Evolutionary conservation across 257 asterid species (phyloP).

Genomic region (Fraxinus anomala): DNA sequence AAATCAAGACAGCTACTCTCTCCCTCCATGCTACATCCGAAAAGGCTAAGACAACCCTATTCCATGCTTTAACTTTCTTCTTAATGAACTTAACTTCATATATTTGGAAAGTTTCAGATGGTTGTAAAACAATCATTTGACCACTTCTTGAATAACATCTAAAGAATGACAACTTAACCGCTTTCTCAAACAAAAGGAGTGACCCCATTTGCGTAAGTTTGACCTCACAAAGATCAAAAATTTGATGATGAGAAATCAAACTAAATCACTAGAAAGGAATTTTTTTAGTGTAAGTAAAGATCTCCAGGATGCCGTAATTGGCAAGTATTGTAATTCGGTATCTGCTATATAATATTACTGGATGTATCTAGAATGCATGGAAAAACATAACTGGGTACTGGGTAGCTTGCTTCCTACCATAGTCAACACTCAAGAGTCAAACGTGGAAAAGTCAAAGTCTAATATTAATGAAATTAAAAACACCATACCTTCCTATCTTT

Average conservation of each 20-base stretch:
- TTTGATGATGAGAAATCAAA: neutral
- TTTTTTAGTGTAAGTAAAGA: neutral
- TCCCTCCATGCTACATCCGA: neutral
- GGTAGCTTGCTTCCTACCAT: constrained; percentile 8
- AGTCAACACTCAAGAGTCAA: neutral
- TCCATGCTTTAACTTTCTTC: neutral
- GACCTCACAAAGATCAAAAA: neutral
- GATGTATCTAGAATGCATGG: neutral
- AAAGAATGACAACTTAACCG: neutral
- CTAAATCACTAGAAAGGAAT: neutral
- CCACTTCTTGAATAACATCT: neutral
- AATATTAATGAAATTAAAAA: constrained; percentile 19
- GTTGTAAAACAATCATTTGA: neutral
- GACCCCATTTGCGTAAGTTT: neutral
- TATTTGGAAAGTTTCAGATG: neutral
- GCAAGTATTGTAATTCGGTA: neutral
- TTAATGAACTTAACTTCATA: neutral
- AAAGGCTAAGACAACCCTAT: neutral
- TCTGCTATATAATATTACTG: neutral
- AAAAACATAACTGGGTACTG: neutral
- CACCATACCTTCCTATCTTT: constrained; percentile 69
- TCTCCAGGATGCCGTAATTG: neutral
- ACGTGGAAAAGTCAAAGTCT: neutral
- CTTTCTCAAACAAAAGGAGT: neutral
- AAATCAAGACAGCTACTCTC: neutral